These are phyloP conservation scores for Amanita pallidorosea DNA, from an alignment of 768 basidiomycete genomes.

Conservation along the genomic window DNA sequence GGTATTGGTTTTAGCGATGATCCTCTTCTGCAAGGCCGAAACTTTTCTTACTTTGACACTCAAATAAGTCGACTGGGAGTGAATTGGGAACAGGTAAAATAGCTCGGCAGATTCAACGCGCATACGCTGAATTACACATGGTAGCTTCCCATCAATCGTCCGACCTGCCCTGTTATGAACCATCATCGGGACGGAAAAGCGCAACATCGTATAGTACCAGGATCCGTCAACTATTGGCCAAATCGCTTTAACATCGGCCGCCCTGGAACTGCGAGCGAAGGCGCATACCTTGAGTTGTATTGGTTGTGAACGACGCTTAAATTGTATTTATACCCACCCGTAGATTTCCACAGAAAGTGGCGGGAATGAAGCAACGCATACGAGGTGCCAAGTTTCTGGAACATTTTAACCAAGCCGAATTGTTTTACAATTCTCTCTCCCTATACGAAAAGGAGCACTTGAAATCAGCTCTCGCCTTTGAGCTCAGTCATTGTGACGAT, in stretches of 20 bases:
- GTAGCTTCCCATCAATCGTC: conserved; percentile 74
- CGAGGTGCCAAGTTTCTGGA: conserved; percentile 72
- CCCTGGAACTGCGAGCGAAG: conserved; percentile 37
- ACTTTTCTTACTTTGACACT: conserved; percentile 84
- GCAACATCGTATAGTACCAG: conserved; percentile 48
- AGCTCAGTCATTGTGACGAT: conserved; percentile 79
- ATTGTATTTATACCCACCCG: conserved; percentile 12
- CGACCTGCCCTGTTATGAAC: conserved; percentile 66
- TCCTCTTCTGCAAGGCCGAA: conserved; percentile 73
- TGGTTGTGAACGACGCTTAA: not conserved
- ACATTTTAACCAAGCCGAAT: conserved; percentile 60
- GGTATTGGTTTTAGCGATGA: conserved; percentile 69
- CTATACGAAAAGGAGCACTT: conserved; percentile 65
- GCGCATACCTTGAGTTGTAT: conserved; percentile 41
- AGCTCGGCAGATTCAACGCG: not conserved
- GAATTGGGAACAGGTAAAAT: conserved; percentile 62
- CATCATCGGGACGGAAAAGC: conserved; percentile 52
- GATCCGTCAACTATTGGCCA: conserved; percentile 70
- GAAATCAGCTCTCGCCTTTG: conserved; percentile 63
- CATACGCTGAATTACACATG: not conserved
- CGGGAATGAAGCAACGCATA: conserved; percentile 47
- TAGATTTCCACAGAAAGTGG: conserved; percentile 38
- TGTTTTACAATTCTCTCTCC: conserved; percentile 79
- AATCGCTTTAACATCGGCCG: conserved; percentile 48
- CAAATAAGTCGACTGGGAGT: conserved; percentile 72